phyloP scores from a whole-genome alignment of 495 filamentous ascomycete species.

The Parmelia sp. region DNA sequence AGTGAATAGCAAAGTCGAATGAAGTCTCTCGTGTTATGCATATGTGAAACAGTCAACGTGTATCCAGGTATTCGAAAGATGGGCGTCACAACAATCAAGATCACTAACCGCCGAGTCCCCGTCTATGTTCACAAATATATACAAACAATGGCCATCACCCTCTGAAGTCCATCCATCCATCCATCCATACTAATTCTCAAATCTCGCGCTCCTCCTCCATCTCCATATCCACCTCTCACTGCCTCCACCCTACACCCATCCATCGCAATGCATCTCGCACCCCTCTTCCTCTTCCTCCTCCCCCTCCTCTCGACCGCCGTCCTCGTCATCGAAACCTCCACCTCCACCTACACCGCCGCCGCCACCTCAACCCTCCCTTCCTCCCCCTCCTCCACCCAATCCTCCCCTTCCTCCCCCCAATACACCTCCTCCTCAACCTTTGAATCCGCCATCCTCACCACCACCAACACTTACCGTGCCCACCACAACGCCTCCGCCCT shows the following conservation, averaged over 20 bases:
- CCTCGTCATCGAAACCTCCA: constrained; percentile 14
- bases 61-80: not conserved
- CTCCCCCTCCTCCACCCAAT: not conserved
- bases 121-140: not conserved
- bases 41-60: not conserved
- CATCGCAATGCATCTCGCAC: not conserved
- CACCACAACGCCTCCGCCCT: constrained; percentile 57
- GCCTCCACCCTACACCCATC: not conserved
- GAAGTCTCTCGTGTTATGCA: not conserved
- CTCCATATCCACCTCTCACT: not conserved
- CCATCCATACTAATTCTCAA: not conserved
- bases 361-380: not conserved
- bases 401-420: constrained; percentile 32
- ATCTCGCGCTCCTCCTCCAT: not conserved
- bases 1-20: constrained; percentile 1
- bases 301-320: not conserved
- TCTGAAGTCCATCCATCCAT: not conserved
- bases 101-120: not conserved
- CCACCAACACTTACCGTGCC: constrained; percentile 60
- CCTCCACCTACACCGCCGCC: constrained; percentile 3
- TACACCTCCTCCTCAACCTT: constrained; percentile 49
- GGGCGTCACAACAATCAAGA: not conserved
- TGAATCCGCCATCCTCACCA: constrained; percentile 52
- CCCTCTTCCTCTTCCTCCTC: constrained; percentile 1
- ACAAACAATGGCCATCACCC: not conserved